These are phyloP conservation scores for Coemansia sp. DNA, from an alignment of 192 early-diverging fungal species.

Conservation along the genomic window DNA sequence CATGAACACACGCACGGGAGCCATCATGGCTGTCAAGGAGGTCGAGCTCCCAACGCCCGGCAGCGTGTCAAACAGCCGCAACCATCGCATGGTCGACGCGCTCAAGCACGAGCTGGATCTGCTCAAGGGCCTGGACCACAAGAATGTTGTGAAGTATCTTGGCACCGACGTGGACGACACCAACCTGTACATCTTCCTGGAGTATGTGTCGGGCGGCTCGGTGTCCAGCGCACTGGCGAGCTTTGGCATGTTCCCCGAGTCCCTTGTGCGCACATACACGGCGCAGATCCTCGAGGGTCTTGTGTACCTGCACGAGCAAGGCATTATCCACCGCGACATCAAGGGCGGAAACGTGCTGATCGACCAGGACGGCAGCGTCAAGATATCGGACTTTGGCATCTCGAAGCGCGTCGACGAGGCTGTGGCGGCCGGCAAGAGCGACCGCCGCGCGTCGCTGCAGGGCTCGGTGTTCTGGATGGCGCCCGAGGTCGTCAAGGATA, in stretches of 20 bases:
- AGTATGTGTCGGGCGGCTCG: conserved; percentile 98
- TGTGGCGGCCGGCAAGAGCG: conserved; percentile 48
- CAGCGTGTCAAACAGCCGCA: conserved; percentile 67
- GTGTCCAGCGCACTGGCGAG: conserved; percentile 80
- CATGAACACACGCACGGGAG: conserved; percentile 84
- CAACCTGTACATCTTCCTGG: conserved; percentile 89
- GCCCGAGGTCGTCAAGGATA: conserved; percentile 95
- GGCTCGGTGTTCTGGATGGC: conserved; percentile 99
- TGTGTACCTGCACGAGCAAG: conserved; percentile 89
- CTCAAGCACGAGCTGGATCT: conserved; percentile 88
- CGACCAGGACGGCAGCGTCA: conserved; percentile 88
- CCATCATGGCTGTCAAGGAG: conserved; percentile 97
- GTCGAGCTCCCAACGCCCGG: conserved; percentile 77
- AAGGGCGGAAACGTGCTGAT: conserved; percentile 95
- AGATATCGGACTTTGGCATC: conserved; percentile 99
- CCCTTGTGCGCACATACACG: conserved; percentile 79
- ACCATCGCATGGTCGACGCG: conserved; percentile 81
- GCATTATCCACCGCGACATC: conserved; percentile 98
- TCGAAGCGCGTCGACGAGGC: conserved; percentile 90
- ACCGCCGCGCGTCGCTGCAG: conserved; percentile 78
- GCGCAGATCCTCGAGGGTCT: conserved; percentile 91
- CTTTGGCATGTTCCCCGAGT: conserved; percentile 87
- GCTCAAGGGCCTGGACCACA: conserved; percentile 88
- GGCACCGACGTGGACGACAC: conserved; percentile 78
- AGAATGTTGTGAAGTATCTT: conserved; percentile 95